Base-by-base conservation (phyloP, 768 basidiomycete species). In the Tulasnella sp. region DNA sequence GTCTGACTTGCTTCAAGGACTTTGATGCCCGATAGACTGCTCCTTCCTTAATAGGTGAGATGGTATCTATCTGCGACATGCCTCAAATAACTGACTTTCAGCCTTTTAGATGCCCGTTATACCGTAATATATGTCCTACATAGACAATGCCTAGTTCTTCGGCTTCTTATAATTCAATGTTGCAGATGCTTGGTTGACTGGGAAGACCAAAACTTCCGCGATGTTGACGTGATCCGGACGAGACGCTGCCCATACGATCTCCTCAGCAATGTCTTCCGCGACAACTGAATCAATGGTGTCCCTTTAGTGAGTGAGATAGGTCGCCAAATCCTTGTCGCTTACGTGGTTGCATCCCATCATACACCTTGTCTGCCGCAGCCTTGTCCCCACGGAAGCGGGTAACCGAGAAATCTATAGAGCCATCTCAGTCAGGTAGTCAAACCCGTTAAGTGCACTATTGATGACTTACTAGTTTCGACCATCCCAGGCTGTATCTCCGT, bases 171-270 rank as follows among this genome's bases (percentile, higher is more conserved):
- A 83, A 64, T 73, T 79, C 64, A 87, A 69, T 22, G 76, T 81
- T 64, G 64, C 55, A 30, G 65, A 65, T 10, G 72, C 72, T 53
- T 73, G 72, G 59, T 68, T 68, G 41, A 69, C 67, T 24, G 73
- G 72, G 61, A 74, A 63, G 11, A 73, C 68, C 53, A 65, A 65
- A 10, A 87, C 71, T 66, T 92, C 85, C 0, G 89, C 91, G 44
- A 97, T 78, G 68, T 97, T 92, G 46, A 97, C 89, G 67, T 94
- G 93, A 42, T 87, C 77, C 10, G 93, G 93, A 43, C 93, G 83
- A 10, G 87, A 78, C 19, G 96, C 94, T 12, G 84, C 84, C 94
- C 94, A 99, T 19, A 94, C 92, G 66, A 99, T 93, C 71, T 98
- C 92, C 69, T 99, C 96, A 1, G 96, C 96, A 48, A 97, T 85